A percentile compares a stretch with the other conserved stretches of the same genome.
Evolutionary conservation across 2,329 filamentous ascomycete genomes (phyloP).

Genomic region (Rutstroemia sp.): DNA sequence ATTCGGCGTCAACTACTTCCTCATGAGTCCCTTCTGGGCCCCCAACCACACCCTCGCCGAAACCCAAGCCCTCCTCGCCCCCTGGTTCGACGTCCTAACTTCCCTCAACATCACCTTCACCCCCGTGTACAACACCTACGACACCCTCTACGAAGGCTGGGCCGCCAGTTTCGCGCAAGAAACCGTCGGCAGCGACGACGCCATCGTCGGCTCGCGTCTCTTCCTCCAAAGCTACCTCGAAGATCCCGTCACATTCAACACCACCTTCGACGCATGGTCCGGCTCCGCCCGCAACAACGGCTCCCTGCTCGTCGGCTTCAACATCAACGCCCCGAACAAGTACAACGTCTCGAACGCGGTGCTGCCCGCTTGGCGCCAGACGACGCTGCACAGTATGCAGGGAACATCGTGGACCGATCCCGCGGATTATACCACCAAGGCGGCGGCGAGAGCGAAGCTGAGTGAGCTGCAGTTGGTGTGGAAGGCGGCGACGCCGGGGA

Average conservation of each 20-base stretch:
- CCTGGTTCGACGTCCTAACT: slow-evolving; percentile 33
- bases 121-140: slow-evolving; percentile 27
- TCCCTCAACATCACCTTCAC: slow-evolving; percentile 13
- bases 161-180: slow-evolving; percentile 34
- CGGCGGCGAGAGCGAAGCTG: slow-evolving; percentile 9
- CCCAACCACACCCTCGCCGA: slow-evolving; percentile 26
- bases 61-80: slow-evolving; percentile 25
- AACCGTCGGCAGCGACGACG: slow-evolving; percentile 25
- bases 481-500: slow-evolving; percentile 11
- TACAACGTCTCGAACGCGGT: slow-evolving; percentile 24
- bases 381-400: slow-evolving; percentile 12
- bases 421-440: neutral
- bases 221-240: slow-evolving; percentile 34
- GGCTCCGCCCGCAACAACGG: neutral
- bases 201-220: slow-evolving; percentile 33
- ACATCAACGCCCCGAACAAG: slow-evolving; percentile 1
- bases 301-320: neutral
- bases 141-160: slow-evolving; percentile 25
- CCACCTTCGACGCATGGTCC: slow-evolving; percentile 26
- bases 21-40: slow-evolving; percentile 23
- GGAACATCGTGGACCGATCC: slow-evolving; percentile 6
- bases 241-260: slow-evolving; percentile 20
- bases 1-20: neutral
- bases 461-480: slow-evolving; percentile 9
- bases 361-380: slow-evolving; percentile 27